Base-by-base conservation (phyloP, 768 basidiomycete species). In the Leccinum arenicola region DNA sequence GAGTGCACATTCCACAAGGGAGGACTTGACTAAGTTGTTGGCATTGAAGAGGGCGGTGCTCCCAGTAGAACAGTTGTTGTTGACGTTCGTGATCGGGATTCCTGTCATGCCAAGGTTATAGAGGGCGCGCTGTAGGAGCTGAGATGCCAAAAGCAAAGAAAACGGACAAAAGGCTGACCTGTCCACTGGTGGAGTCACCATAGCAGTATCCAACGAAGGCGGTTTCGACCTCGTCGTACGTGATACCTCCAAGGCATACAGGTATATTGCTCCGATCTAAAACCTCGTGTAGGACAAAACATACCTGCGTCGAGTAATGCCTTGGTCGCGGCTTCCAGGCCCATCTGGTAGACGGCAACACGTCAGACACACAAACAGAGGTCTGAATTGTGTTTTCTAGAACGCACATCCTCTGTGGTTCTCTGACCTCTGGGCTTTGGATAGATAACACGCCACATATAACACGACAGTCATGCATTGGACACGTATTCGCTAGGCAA, bases 41-140 rank as follows among this genome's bases (percentile, higher is more conserved):
- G 88, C 89, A 50, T 88, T 82, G 70, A 82, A 90, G 21, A 94
- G 78, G 6, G 93, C 91, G 0, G 88, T 81, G 52, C 87, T 88
- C 4, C 91, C 91, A 0, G 91, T 91, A 4, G 91, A 87, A 66
- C 91, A 93, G 72, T 91, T 91, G 74, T 93, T 93, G 77, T 91
- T 93, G 47, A 93, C 89, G 65, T 93, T 94, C 52, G 87, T 81
- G 66, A 94, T 86, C 0, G 92, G 91, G 58, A 94, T 93, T 35
- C 84, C 80, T 1, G 91, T 93, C 71, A 93, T 80, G 19, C 92
- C 92, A 45, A 93, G 84, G 68, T 85, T 87, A 74, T 93, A 94
- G 19, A 94, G 76, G 7, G 90, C 84, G 15, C 91, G 80, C 85
- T 93, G 67, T 1, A 51, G 14, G 47, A 12, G 6, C 11, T 23